Percentiles rank a stretch among this genome's conserved stretches.
Evolutionary conservation across 352 stramenopile species (phyloP).

Genomic region (Peronospora farinosa): DNA sequence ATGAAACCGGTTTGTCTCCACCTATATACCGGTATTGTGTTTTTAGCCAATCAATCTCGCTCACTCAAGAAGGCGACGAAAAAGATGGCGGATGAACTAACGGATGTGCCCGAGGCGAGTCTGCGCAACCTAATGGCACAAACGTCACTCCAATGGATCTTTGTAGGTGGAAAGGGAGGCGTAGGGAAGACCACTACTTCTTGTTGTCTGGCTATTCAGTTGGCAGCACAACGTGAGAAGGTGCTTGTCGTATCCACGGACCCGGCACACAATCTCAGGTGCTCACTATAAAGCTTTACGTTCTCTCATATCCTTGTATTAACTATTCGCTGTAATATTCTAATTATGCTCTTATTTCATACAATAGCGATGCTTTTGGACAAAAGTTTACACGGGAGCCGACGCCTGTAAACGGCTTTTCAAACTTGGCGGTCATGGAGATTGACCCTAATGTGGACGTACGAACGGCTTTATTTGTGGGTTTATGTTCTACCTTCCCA

Average conservation of each 20-base stretch:
- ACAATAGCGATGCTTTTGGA: slow-evolving; percentile 93
- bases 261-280: slow-evolving; percentile 97
- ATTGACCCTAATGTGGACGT: slow-evolving; percentile 92
- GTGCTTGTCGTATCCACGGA: slow-evolving; percentile 99
- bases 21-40: too few species aligned
- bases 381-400: slow-evolving; percentile 98
- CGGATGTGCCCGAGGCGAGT: slow-evolving; percentile 76
- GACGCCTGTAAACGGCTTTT: slow-evolving; percentile 95
- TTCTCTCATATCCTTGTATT: background rate
- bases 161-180: slow-evolving; percentile 92
- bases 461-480: slow-evolving; percentile 6
- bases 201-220: slow-evolving; percentile 93
- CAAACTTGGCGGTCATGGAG: slow-evolving; percentile 98
- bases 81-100: slow-evolving; percentile 26
- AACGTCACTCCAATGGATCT: slow-evolving; percentile 90
- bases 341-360: slow-evolving; percentile 4
- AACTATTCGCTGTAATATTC: background rate
- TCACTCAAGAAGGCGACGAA: slow-evolving; percentile 2
- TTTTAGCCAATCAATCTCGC: background rate
- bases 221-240: slow-evolving; percentile 88
- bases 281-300: background rate
- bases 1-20: background rate
- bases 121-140: slow-evolving; percentile 88
- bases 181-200: slow-evolving; percentile 97
- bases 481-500: background rate